Conservation (phyloP, 73 alveolate species). For the Urostyla sp. region DNA sequence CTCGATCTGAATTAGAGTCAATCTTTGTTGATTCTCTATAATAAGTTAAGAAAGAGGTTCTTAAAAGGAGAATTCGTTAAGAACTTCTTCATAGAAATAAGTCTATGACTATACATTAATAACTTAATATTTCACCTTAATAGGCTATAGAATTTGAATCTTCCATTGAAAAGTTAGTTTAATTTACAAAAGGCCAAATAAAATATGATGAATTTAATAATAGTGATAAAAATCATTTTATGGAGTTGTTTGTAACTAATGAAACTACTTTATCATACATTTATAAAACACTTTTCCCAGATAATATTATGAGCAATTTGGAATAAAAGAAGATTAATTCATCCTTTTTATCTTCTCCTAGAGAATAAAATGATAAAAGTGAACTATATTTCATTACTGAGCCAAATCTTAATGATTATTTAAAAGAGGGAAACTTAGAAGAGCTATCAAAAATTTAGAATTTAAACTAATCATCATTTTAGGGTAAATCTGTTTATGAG, state of each 20-base stretch:
- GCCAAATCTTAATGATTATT: neutral
- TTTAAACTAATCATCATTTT: too few relatives aligned
- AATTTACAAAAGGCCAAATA: slow-evolving; percentile 31
- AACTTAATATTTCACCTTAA: neutral
- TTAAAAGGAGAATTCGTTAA: slow-evolving; percentile 54
- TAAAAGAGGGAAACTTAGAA: too few relatives aligned
- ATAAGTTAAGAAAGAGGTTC: slow-evolving; percentile 81
- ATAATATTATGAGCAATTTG: too few relatives aligned
- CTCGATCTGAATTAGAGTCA: slow-evolving; percentile 78
- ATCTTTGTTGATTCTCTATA: slow-evolving; percentile 84
- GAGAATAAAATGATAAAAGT: neutral
- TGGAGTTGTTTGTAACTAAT: slow-evolving; percentile 46
- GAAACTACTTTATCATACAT: slow-evolving; percentile 28
- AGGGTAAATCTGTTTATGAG: too few relatives aligned
- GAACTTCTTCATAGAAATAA: slow-evolving; percentile 32
- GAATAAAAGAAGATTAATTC: too few relatives aligned
- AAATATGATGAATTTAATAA: slow-evolving; percentile 18
- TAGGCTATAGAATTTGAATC: slow-evolving; percentile 44
- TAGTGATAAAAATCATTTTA: neutral
- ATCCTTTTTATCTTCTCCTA: neutral
- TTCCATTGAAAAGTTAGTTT: slow-evolving; percentile 14
- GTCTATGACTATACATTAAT: neutral
- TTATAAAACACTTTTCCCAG: slow-evolving; percentile 32
- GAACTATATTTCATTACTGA: slow-evolving; percentile 32
- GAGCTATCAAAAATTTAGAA: too few relatives aligned